Evolutionary conservation across 2,329 filamentous ascomycete genomes (phyloP).

Genomic region (Elsinoe necatrix): DNA sequence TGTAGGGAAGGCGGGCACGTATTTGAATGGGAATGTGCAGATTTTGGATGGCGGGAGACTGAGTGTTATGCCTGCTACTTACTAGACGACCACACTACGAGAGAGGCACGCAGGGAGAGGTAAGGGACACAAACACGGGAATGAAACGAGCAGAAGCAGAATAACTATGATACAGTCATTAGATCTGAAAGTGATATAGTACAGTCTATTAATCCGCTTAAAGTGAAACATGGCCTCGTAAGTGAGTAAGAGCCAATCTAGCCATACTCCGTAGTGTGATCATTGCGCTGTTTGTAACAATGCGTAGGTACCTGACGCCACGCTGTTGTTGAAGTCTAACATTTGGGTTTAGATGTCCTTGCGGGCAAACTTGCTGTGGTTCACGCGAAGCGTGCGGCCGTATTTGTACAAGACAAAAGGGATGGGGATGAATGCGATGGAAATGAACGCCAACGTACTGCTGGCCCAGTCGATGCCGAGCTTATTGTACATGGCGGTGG

Average conservation of each 20-base stretch:
- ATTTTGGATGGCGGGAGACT: slow-evolving; percentile 38
- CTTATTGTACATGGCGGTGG: slow-evolving; percentile 32
- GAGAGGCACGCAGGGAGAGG: background rate
- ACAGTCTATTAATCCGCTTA: background rate
- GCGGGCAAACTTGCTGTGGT: slow-evolving; percentile 33
- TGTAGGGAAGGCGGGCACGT: slow-evolving; percentile 43
- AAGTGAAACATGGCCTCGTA: background rate
- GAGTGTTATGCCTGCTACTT: slow-evolving; percentile 19
- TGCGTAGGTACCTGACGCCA: background rate
- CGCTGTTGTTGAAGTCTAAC: background rate
- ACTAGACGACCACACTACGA: no score
- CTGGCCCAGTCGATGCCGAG: slow-evolving; percentile 37
- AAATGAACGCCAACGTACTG: slow-evolving; percentile 34
- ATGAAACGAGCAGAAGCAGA: background rate
- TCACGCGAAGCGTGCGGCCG: slow-evolving; percentile 34
- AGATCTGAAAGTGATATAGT: background rate
- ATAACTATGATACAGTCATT: background rate
- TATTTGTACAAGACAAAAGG: slow-evolving; percentile 39
- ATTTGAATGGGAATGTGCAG: slow-evolving; percentile 47
- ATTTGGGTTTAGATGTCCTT: slow-evolving; percentile 29
- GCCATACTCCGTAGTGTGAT: background rate
- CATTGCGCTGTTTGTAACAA: no score
- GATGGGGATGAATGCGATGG: slow-evolving; percentile 38
- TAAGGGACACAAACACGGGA: background rate
- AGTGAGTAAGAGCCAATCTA: background rate